phyloP scores from a whole-genome alignment of 2,329 filamentous ascomycete genomes.

The Fusarium sp. region DNA sequence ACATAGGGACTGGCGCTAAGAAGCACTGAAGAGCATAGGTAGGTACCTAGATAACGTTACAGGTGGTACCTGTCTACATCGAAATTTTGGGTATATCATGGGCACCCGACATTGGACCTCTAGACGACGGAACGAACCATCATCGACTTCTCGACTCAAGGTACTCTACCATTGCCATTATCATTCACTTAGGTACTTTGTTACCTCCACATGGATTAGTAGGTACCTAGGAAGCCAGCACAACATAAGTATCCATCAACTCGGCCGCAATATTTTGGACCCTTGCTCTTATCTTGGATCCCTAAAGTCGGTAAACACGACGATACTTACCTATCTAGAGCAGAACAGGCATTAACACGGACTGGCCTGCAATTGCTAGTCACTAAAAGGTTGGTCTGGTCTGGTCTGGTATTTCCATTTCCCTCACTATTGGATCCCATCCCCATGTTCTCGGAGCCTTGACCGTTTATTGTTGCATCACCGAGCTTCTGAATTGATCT shows the following conservation, averaged over 20 bases:
- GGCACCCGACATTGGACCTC: too few species aligned
- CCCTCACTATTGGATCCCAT: not conserved
- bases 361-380: conserved; percentile 1
- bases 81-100: too few species aligned
- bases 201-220: too few species aligned
- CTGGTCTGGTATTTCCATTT: not conserved
- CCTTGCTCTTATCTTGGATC: conserved; percentile 1
- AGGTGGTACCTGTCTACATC: too few species aligned
- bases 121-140: too few species aligned
- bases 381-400: conserved; percentile 19
- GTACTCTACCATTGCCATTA: too few species aligned
- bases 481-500: not conserved
- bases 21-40: conserved; percentile 13
- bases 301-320: conserved; percentile 14
- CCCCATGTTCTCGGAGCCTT: not conserved
- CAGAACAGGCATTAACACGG: not conserved
- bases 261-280: not conserved
- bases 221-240: too few species aligned
- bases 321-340: not conserved
- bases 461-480: not conserved
- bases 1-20: conserved; percentile 13
- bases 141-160: too few species aligned
- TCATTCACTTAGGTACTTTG: too few species aligned
- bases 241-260: not conserved
- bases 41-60: too few species aligned